phyloP scores from a whole-genome alignment of 345 rosid genomes.

The Leavenworthia alabamica region DNA sequence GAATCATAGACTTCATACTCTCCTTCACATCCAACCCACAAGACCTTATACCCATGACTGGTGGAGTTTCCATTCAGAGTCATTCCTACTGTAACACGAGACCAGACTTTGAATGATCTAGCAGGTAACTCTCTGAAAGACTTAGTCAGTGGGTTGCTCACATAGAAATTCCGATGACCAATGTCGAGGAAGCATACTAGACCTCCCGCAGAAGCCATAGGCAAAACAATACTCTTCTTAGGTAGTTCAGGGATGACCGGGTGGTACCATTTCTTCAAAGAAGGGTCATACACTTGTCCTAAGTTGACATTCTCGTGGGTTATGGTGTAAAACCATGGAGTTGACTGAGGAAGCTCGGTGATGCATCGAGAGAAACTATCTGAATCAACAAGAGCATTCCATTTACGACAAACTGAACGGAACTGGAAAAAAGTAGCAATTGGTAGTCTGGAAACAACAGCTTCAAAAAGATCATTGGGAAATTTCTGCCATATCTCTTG shows the following conservation, averaged over 20 bases:
- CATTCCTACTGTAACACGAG: slow-evolving; percentile 92
- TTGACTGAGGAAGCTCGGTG: slow-evolving; percentile 44
- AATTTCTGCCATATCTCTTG: slow-evolving; percentile 86
- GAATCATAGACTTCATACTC: slow-evolving; percentile 95
- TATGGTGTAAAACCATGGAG: slow-evolving; percentile 91
- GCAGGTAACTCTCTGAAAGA: slow-evolving; percentile 84
- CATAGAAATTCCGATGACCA: slow-evolving; percentile 78
- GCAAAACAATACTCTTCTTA: slow-evolving; percentile 60
- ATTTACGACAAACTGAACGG: slow-evolving; percentile 76
- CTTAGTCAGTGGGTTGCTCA: slow-evolving; percentile 83
- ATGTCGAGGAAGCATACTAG: slow-evolving; percentile 92
- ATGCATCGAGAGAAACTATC: slow-evolving; percentile 72
- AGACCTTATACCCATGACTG: slow-evolving; percentile 62
- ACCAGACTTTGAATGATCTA: slow-evolving; percentile 85
- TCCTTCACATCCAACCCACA: slow-evolving; percentile 93
- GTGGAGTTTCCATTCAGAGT: slow-evolving; percentile 51
- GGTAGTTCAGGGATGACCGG: slow-evolving; percentile 64
- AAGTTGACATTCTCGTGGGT: slow-evolving; percentile 78
- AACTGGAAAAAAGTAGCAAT: slow-evolving; percentile 73
- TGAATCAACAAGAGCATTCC: slow-evolving; percentile 71
- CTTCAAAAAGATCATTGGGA: slow-evolving; percentile 91
- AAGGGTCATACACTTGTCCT: slow-evolving; percentile 88
- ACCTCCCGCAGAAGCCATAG: slow-evolving; percentile 95
- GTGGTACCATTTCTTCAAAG: slow-evolving; percentile 78
- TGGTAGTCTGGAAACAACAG: slow-evolving; percentile 87